These are phyloP conservation scores for Trichothecium roseum DNA, from an alignment of 2,329 filamentous ascomycete genomes.

Conservation along the genomic window DNA sequence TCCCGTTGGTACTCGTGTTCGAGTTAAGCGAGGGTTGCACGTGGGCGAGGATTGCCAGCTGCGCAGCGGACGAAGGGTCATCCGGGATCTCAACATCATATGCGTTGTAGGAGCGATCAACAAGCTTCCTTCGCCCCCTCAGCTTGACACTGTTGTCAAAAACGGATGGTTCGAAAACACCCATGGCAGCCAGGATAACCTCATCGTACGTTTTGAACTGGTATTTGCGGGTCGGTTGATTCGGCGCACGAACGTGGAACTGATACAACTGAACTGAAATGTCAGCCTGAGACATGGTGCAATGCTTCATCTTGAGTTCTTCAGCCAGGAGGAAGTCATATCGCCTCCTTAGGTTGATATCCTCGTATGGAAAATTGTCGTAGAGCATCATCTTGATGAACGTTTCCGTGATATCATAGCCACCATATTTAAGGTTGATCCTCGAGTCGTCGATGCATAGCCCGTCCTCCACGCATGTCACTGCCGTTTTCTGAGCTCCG, in stretches of 20 bases:
- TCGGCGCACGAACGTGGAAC: conserved; percentile 82
- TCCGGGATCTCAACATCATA: conserved; percentile 84
- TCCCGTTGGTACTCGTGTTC: conserved; percentile 29
- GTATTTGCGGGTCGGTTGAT: conserved; percentile 85
- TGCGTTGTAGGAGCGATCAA: conserved; percentile 82
- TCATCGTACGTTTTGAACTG: conserved; percentile 97
- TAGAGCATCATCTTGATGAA: conserved; percentile 98
- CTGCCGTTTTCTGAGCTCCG: conserved; percentile 92
- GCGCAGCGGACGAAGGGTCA: conserved; percentile 78
- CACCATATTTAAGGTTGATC: conserved; percentile 90
- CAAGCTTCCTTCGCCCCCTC: conserved; percentile 64
- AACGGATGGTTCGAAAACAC: conserved; percentile 80
- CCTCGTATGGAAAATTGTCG: conserved; percentile 89
- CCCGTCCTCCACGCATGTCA: conserved; percentile 94
- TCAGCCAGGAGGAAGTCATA: conserved; percentile 92
- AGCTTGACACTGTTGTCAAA: conserved; percentile 81
- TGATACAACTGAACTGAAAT: conserved; percentile 82
- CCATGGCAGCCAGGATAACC: conserved; percentile 86
- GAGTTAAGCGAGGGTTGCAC: conserved; percentile 49
- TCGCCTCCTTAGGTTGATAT: conserved; percentile 81
- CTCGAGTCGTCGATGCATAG: conserved; percentile 91
- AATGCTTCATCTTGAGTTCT: conserved; percentile 88
- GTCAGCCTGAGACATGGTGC: conserved; percentile 81
- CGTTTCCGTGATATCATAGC: conserved; percentile 83
- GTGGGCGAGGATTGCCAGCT: conserved; percentile 54